Percentiles rank a stretch among this genome's conserved stretches.
Conservation (phyloP, 495 filamentous ascomycete genomes). For the Trichoderma gamsii region DNA sequence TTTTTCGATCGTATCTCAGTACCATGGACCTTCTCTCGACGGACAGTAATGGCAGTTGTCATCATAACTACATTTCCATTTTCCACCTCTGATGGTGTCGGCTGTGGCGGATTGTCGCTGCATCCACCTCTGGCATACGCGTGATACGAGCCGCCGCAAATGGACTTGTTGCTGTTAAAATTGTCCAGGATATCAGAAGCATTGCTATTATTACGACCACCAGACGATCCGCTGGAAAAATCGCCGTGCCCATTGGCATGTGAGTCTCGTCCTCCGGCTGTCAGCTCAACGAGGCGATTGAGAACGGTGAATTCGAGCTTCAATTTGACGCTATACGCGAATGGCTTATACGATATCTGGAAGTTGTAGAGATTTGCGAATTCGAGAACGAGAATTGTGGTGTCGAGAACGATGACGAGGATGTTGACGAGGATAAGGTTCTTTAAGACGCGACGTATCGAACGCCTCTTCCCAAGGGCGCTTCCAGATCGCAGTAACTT, state of each 20-base stretch:
- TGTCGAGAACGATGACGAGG: conserved; percentile 30
- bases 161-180: background rate
- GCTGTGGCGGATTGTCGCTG: background rate
- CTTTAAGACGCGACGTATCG: conserved; percentile 38
- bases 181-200: background rate
- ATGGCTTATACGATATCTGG: conserved; percentile 51
- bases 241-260: background rate
- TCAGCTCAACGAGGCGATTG: conserved; percentile 40
- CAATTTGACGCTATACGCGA: conserved; percentile 59
- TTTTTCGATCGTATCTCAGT: background rate
- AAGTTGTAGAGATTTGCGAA: conserved; percentile 48
- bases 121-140: conserved; percentile 4
- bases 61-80: background rate
- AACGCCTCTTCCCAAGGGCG: background rate
- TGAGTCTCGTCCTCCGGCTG: background rate
- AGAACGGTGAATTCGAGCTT: conserved; percentile 59
- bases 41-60: conserved; percentile 2
- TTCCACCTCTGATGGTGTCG: background rate
- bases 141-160: conserved; percentile 3
- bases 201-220: background rate
- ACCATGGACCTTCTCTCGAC: background rate
- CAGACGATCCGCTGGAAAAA: background rate
- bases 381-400: conserved; percentile 44
- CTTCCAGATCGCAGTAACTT: conserved; percentile 31
- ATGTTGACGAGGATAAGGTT: conserved; percentile 52